Percentiles rank a stretch among this genome's conserved stretches.
phyloP scores from a whole-genome alignment of 1,139 yeast species.

The Blastobotrys illinoisensis region DNA sequence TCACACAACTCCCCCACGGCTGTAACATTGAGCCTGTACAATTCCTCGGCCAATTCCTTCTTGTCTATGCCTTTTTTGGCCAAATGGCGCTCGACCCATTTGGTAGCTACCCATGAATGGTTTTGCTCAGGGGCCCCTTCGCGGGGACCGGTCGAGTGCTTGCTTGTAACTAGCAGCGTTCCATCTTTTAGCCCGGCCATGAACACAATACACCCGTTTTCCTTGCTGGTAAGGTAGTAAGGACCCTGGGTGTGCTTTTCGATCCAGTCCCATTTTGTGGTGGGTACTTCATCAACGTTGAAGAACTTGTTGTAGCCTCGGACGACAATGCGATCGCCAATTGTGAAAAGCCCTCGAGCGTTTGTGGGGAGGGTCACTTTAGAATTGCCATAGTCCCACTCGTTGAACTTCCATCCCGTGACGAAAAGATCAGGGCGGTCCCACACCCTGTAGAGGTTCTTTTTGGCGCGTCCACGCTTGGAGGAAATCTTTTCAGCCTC shows the following conservation, averaged over 20 bases:
- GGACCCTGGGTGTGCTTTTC: slow-evolving; percentile 59
- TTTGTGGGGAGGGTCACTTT: slow-evolving; percentile 55
- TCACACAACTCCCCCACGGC: slow-evolving; percentile 94
- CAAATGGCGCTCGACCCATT: slow-evolving; percentile 52
- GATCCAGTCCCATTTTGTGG: slow-evolving; percentile 49
- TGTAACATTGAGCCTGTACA: slow-evolving; percentile 54
- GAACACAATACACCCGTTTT: slow-evolving; percentile 90
- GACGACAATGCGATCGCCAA: slow-evolving; percentile 49
- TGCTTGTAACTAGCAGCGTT: slow-evolving; percentile 72
- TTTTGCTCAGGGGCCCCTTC: slow-evolving; percentile 41
- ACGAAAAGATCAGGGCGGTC: slow-evolving; percentile 25
- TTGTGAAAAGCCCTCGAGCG: slow-evolving; percentile 83
- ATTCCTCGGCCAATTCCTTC: slow-evolving; percentile 48
- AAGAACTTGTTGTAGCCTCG: slow-evolving; percentile 96
- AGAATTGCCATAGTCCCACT: slow-evolving; percentile 72
- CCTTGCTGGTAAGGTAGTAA: slow-evolving; percentile 73
- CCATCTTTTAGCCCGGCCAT: slow-evolving; percentile 74
- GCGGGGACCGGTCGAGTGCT: slow-evolving; percentile 76
- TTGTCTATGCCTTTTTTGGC: slow-evolving; percentile 36
- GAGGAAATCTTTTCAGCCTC: slow-evolving; percentile 2
- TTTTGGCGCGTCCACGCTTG: slow-evolving; percentile 22
- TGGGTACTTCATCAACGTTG: slow-evolving; percentile 60
- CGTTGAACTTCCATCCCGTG: slow-evolving; percentile 73
- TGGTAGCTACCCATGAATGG: slow-evolving; percentile 73
- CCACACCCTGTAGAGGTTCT: slow-evolving; percentile 27